Conservation (phyloP, 352 stramenopile species). For the Phytophthora parvispora region DNA sequence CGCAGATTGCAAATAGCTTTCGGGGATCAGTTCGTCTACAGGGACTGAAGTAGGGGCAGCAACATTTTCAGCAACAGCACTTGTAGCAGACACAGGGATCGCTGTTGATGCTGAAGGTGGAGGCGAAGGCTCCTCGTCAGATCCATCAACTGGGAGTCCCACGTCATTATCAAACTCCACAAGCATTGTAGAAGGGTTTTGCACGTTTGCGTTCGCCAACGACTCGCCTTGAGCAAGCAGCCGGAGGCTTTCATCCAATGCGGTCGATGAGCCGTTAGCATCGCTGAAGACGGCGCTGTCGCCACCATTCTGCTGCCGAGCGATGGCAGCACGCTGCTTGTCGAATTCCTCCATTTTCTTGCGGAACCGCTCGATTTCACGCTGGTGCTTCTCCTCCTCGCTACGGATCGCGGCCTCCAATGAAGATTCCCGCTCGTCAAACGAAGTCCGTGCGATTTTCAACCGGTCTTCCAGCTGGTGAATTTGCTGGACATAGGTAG, state of each 20-base stretch:
- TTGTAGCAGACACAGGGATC: constrained; percentile 4
- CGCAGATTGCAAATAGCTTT: constrained; percentile 44
- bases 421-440: constrained; percentile 77
- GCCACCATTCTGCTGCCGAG: constrained; percentile 63
- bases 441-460: constrained; percentile 65
- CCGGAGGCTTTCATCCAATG: constrained; percentile 38
- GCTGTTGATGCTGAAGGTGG: constrained; percentile 5
- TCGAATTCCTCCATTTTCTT: constrained; percentile 90
- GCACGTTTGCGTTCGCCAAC: constrained; percentile 10
- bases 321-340: constrained; percentile 78
- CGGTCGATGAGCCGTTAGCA: constrained; percentile 29
- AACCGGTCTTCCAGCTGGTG: constrained; percentile 74
- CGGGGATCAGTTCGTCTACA: constrained; percentile 38
- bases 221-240: constrained; percentile 35
- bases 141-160: constrained; percentile 31
- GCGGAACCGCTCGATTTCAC: constrained; percentile 84
- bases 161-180: constrained; percentile 41
- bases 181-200: constrained; percentile 20
- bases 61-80: constrained; percentile 12
- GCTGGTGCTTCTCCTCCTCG: constrained; percentile 86
- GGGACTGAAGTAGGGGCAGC: constrained; percentile 10
- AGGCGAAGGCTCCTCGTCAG: constrained; percentile 25
- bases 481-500: constrained; percentile 67
- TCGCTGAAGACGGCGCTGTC: constrained; percentile 38
- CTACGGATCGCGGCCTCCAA: constrained; percentile 79